These are phyloP conservation scores for Cornus kousa DNA, from an alignment of 148 eudicot species.

Conservation along the genomic window DNA sequence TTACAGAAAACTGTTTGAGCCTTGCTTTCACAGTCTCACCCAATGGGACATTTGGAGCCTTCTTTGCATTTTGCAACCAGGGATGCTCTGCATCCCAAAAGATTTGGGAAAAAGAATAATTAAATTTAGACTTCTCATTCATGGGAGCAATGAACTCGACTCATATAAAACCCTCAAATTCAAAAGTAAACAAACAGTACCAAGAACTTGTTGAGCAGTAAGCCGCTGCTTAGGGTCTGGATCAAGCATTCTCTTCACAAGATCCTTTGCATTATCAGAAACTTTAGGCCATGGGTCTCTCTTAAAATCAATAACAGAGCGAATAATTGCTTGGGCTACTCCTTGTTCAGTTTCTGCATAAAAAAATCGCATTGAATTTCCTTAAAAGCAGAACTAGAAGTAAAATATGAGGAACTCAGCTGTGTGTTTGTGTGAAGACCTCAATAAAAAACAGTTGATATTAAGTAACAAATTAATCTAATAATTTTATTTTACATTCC, in stretches of 20 bases:
- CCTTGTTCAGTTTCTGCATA: conserved; percentile 81
- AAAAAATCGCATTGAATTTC: conserved; percentile 14
- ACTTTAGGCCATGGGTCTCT: conserved; percentile 88
- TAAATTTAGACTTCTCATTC: background rate
- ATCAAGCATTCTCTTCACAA: conserved; percentile 73
- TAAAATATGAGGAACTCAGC: background rate
- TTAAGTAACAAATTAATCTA: background rate
- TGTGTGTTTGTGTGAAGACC: background rate
- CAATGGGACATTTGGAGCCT: conserved; percentile 74
- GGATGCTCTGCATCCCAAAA: conserved; percentile 60
- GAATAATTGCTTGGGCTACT: conserved; percentile 81
- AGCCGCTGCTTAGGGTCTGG: conserved; percentile 71
- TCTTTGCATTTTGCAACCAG: conserved; percentile 74
- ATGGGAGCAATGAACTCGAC: background rate
- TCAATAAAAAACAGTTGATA: no score
- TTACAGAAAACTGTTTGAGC: conserved; percentile 79
- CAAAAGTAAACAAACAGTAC: conserved; percentile 30
- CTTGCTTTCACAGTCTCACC: conserved; percentile 91
- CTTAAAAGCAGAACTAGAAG: background rate
- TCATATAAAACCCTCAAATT: background rate
- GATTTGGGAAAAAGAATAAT: no score
- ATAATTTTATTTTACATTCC: conserved; percentile 1
- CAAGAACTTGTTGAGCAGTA: conserved; percentile 71
- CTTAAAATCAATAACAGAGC: conserved; percentile 71
- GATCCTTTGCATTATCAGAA: conserved; percentile 74